Percentiles rank a stretch among this genome's conserved stretches.
Conservation (phyloP, 176 grass and related monocot genomes). For the Oryza meridionalis region DNA sequence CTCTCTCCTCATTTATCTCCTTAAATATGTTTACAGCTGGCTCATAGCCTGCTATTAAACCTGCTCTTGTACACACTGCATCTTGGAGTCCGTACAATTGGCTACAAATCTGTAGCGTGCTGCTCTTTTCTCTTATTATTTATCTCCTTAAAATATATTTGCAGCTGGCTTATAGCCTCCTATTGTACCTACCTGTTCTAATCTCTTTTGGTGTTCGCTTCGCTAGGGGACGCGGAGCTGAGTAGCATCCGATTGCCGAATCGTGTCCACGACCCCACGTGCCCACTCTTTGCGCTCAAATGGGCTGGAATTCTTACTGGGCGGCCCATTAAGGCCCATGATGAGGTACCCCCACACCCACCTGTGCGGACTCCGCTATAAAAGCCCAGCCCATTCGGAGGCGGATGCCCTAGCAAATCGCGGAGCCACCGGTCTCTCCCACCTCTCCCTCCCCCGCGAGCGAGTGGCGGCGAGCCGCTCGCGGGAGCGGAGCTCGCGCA, state of each 20-base stretch:
- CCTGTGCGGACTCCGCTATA: background rate
- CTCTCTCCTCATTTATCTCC: no score
- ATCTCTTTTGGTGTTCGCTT: background rate
- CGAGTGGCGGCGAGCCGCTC: slow-evolving; percentile 44
- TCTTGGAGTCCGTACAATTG: no score
- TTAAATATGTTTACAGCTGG: no score
- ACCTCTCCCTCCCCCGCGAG: slow-evolving; percentile 3
- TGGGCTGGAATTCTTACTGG: background rate
- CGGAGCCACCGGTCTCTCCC: slow-evolving; percentile 35
- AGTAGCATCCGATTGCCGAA: background rate
- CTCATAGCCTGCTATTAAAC: no score
- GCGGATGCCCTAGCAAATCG: slow-evolving; percentile 46
- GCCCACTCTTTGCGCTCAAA: background rate
- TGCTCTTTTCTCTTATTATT: no score
- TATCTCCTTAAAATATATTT: no score
- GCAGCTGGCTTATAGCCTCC: no score
- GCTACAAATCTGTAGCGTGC: no score
- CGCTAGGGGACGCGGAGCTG: background rate
- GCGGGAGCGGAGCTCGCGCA: slow-evolving; percentile 5
- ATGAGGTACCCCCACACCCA: background rate
- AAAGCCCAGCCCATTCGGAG: background rate
- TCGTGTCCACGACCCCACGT: background rate
- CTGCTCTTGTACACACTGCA: no score
- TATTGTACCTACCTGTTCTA: no score
- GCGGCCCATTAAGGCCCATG: background rate